Conservation (phyloP, 2,329 filamentous ascomycete species). For the Fusarium mundagurra region DNA sequence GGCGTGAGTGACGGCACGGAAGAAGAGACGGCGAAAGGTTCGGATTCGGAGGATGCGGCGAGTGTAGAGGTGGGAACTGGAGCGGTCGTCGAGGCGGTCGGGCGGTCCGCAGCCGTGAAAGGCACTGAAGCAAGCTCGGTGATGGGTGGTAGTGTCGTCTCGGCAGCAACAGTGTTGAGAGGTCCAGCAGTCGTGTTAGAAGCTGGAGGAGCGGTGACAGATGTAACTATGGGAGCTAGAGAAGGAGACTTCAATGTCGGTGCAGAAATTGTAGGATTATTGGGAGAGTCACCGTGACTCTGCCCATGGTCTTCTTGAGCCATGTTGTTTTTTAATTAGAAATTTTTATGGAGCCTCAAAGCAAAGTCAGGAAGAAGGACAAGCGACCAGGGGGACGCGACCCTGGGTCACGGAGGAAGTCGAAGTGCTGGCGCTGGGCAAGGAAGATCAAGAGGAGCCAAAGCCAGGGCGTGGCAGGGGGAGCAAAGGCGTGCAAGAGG, state of each 20-base stretch:
- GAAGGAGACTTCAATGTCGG: conserved; percentile 39
- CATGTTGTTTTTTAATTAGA: conserved; percentile 50
- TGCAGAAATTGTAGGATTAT: conserved; percentile 40
- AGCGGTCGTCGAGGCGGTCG: conserved; percentile 34
- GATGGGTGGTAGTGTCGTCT: conserved; percentile 30
- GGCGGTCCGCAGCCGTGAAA: conserved; percentile 23
- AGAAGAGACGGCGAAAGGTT: conserved; percentile 18
- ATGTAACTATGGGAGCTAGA: conserved; percentile 37
- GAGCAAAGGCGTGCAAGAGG: conserved; percentile 36
- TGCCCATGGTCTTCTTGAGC: conserved; percentile 46
- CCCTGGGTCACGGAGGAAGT: conserved; percentile 44
- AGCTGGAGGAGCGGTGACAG: conserved; percentile 35
- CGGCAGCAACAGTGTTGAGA: conserved; percentile 23
- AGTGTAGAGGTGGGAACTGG: conserved; percentile 23
- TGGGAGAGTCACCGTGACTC: conserved; percentile 44
- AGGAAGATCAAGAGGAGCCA: conserved; percentile 42
- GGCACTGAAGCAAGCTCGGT: conserved; percentile 29
- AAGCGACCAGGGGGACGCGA: conserved; percentile 44
- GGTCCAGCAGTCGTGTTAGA: conserved; percentile 20
- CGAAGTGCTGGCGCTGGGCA: conserved; percentile 40
- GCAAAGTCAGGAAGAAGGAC: conserved; percentile 46
- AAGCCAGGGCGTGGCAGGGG: conserved; percentile 42
- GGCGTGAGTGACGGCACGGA: conserved; percentile 26
- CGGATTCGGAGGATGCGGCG: conserved; percentile 27
- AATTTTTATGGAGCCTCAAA: conserved; percentile 51